phyloP scores from a whole-genome alignment of 2,329 filamentous ascomycete genomes.

The Neonectria hederae region DNA sequence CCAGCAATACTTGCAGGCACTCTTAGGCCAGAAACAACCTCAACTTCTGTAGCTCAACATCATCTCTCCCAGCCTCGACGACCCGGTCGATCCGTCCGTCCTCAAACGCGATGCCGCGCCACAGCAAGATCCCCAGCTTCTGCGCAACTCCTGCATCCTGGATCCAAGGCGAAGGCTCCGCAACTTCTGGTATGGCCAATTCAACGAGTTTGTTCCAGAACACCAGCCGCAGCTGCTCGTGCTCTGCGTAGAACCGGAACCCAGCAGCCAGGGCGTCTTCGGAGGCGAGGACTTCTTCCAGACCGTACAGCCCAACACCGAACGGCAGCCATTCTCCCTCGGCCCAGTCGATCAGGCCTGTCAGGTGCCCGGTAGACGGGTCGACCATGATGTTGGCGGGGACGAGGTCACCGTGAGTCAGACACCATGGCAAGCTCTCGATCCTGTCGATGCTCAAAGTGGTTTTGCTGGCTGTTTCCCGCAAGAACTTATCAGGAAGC shows the following conservation, averaged over 20 bases:
- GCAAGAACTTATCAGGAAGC: constrained; percentile 49
- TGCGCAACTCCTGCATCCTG: constrained; percentile 44
- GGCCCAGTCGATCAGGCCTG: constrained; percentile 70
- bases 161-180: neutral
- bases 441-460: constrained; percentile 47
- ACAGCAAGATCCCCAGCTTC: constrained; percentile 66
- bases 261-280: constrained; percentile 45
- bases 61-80: constrained; percentile 61
- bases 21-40: constrained; percentile 41
- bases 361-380: constrained; percentile 53
- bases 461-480: constrained; percentile 37
- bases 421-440: constrained; percentile 59
- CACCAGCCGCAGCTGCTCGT: constrained; percentile 51
- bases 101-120: constrained; percentile 72
- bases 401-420: constrained; percentile 70
- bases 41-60: constrained; percentile 62
- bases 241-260: constrained; percentile 57
- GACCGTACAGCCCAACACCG: constrained; percentile 66
- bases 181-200: constrained; percentile 35
- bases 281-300: constrained; percentile 67
- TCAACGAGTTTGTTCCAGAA: constrained; percentile 61
- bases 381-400: constrained; percentile 66
- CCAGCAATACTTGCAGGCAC: no score
- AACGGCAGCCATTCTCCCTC: constrained; percentile 70
- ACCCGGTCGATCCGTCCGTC: constrained; percentile 67